Conservation (phyloP, 768 basidiomycete species). For the Kwoniella europaea region DNA sequence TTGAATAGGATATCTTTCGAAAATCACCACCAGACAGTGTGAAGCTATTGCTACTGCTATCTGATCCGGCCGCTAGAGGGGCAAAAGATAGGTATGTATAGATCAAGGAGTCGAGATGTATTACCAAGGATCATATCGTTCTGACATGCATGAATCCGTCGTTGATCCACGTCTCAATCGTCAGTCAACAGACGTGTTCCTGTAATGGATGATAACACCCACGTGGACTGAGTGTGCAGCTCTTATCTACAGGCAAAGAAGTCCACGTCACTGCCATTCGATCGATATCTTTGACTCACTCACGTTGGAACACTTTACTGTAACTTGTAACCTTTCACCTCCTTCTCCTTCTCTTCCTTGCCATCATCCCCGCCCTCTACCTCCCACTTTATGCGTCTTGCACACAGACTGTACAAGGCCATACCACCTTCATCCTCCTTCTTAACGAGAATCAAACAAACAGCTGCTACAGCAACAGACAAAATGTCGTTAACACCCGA, state of each 20-base stretch:
- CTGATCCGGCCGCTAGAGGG: too few relatives aligned
- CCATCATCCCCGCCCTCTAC: not conserved
- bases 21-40: not conserved
- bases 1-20: not conserved
- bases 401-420: slow-evolving; percentile 16
- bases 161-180: not conserved
- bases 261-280: slow-evolving; percentile 5
- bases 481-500: slow-evolving; percentile 43
- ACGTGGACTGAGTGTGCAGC: not conserved
- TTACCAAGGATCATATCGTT: too few relatives aligned
- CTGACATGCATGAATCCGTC: not conserved
- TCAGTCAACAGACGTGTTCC: not conserved
- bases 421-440: slow-evolving; percentile 6
- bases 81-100: too few relatives aligned
- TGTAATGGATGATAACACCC: not conserved
- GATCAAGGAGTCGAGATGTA: too few relatives aligned
- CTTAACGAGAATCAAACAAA: not conserved
- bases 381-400: slow-evolving; percentile 20
- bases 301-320: not conserved
- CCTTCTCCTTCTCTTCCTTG: not conserved
- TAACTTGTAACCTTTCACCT: not conserved
- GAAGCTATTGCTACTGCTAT: too few relatives aligned
- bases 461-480: not conserved
- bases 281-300: not conserved
- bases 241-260: not conserved